phyloP scores from a whole-genome alignment of 2,329 filamentous ascomycete species.

The Alternaria brassicicola region DNA sequence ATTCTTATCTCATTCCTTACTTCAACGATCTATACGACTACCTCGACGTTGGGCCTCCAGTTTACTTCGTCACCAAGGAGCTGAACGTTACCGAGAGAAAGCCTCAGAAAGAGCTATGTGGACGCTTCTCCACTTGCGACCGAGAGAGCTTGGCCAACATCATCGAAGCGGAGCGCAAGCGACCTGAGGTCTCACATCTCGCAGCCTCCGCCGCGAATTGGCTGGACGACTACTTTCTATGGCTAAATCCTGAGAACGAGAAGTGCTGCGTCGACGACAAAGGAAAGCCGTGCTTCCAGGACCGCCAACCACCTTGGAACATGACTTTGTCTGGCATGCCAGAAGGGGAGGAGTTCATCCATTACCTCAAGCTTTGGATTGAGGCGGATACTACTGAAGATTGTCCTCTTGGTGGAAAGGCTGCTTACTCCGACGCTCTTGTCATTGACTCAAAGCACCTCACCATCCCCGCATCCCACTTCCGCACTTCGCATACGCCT shows the following conservation, averaged over 20 bases:
- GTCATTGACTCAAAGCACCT: constrained; percentile 72
- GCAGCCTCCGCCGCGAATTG: constrained; percentile 88
- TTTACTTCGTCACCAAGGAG: constrained; percentile 90
- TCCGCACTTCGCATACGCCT: constrained; percentile 87
- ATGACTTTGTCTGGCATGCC: constrained; percentile 90
- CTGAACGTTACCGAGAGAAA: constrained; percentile 77
- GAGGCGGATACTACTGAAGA: constrained; percentile 77
- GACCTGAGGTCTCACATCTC: constrained; percentile 85
- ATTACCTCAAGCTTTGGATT: constrained; percentile 85
- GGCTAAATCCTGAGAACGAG: constrained; percentile 81
- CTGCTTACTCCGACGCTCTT: constrained; percentile 83
- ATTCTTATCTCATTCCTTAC: constrained; percentile 93
- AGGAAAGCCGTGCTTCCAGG: constrained; percentile 76
- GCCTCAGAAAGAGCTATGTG: constrained; percentile 86
- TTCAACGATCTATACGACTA: constrained; percentile 97
- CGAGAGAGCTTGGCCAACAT: constrained; percentile 84
- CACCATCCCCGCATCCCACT: constrained; percentile 82
- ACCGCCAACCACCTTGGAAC: constrained; percentile 83
- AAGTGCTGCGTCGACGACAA: constrained; percentile 70
- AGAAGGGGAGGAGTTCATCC: constrained; percentile 85
- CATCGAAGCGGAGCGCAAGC: constrained; percentile 91
- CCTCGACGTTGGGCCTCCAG: constrained; percentile 86
- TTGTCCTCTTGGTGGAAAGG: constrained; percentile 87
- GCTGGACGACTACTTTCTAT: constrained; percentile 95
- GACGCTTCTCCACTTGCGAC: constrained; percentile 87